Percentiles rank a stretch among this genome's conserved stretches.
phyloP scores from a whole-genome alignment of 1,284 basidiomycete species.

The Leccinum glutinopallens region DNA sequence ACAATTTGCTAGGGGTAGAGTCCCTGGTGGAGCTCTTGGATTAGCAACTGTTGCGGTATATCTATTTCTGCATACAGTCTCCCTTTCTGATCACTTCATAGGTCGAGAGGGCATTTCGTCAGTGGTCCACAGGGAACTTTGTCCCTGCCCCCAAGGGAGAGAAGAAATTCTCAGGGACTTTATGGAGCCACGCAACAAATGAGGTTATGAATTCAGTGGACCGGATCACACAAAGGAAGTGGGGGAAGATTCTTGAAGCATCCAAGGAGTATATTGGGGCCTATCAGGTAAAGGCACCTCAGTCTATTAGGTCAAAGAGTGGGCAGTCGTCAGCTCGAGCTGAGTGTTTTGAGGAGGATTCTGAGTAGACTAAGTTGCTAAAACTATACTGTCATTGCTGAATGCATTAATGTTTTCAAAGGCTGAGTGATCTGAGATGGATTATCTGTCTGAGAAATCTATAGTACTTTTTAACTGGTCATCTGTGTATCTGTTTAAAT shows the following conservation, averaged over 20 bases:
- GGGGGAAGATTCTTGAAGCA: background rate
- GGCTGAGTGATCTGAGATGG: too few relatives aligned
- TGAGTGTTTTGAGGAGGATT: too few relatives aligned
- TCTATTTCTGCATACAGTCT: background rate
- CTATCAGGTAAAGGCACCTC: background rate
- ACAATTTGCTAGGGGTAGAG: background rate
- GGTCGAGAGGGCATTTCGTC: background rate
- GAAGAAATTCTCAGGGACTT: background rate
- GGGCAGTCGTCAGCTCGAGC: too few relatives aligned
- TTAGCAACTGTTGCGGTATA: background rate
- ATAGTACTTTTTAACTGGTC: too few relatives aligned
- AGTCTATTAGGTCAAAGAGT: background rate
- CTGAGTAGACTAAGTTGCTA: too few relatives aligned
- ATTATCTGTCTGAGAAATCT: too few relatives aligned
- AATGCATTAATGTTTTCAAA: too few relatives aligned
- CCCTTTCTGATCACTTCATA: background rate
- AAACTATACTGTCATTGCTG: too few relatives aligned
- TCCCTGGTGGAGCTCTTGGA: background rate
- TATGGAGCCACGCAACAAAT: background rate
- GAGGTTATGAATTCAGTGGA: conserved; percentile 1
- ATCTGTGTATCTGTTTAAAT: too few relatives aligned
- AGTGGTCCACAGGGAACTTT: background rate
- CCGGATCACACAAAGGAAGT: background rate
- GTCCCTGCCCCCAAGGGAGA: background rate
- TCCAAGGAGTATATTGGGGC: background rate